Evolutionary conservation across 371 early-diverging fungal genomes (phyloP), one percentile per base, ranked within the genome.

Genomic region (Conidiobolus incongruus): DNA sequence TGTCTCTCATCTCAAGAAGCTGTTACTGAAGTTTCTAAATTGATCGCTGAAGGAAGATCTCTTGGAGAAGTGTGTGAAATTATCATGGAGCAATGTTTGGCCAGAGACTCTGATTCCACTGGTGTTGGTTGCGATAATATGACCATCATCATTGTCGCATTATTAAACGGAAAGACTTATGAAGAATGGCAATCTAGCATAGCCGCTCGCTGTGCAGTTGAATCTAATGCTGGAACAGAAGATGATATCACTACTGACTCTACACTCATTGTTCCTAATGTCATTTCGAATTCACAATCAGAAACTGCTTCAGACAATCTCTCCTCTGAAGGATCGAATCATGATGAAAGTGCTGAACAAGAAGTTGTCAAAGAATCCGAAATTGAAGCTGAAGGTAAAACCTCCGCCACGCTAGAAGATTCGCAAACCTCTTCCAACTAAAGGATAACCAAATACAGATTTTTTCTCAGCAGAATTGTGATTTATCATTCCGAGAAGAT

Each of bases 121-220:
- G 87, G 85, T n/a, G 66, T 91, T 20, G 97, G 97, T 10, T 91
- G 91, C 60, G 97, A 96, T 55, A 96, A 96, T 63, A 96, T 96
- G 97, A 89, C 94, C 0, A 81, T 92, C 11, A 61, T 91, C 31
- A 82, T 96, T 36, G 79, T 88, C 2, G 97, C 68, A 0, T 55
- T 92, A 32, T 61, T 92, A 49, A 66, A 77, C 47, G 87, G 83
- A 36, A 65, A 63, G 50, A 59, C 75, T 10, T 47, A 58, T 40
- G 69, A 72, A 3, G 66, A 75, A 49, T 88, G 88, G 88, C 65
- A 66, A 37, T 50, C 60, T 1, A 47, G 50, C 44, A 49, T 62
- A 8, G 42, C 50, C 3, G 10, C 32, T 13, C 31, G 39, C 12
- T 12, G 12, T 12, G 21, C 39, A 15, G 23, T n/a, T n/a, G n/a